Evolutionary conservation across 2,329 filamentous ascomycete genomes (phyloP).

Genomic region (Xenosphaeropsis pyriputrescens): DNA sequence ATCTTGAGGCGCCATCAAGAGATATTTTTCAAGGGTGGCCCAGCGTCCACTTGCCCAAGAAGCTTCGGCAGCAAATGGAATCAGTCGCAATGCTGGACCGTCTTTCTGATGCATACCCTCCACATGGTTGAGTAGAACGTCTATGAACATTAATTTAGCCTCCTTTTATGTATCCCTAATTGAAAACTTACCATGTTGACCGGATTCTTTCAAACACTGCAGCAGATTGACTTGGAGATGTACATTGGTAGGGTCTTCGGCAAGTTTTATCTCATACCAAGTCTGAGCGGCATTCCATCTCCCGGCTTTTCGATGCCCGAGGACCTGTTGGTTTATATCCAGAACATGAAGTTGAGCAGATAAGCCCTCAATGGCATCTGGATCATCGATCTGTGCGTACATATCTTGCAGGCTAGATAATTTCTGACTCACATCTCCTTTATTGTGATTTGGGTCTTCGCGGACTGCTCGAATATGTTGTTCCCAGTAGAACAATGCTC

Average conservation of each 20-base stretch:
- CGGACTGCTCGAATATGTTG: constrained; percentile 57
- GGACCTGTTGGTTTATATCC: constrained; percentile 85
- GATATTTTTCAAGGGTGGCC: constrained; percentile 56
- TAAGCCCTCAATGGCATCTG: constrained; percentile 89
- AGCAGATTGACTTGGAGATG: constrained; percentile 74
- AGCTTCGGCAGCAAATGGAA: constrained; percentile 80
- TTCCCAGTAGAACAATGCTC: constrained; percentile 89
- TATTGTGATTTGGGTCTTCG: constrained; percentile 18
- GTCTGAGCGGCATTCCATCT: constrained; percentile 90
- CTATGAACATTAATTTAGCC: constrained; percentile 25
- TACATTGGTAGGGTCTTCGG: constrained; percentile 60
- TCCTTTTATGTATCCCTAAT: constrained; percentile 3
- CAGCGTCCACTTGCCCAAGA: constrained; percentile 83
- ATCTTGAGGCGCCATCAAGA: constrained; percentile 29
- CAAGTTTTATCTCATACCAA: constrained; percentile 89
- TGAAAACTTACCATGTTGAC: constrained; percentile 60
- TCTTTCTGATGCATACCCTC: constrained; percentile 49
- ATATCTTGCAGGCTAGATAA: constrained; percentile 70
- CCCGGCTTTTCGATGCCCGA: constrained; percentile 85
- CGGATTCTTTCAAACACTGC: constrained; percentile 85
- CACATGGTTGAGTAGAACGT: constrained; percentile 75
- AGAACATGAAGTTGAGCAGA: constrained; percentile 74
- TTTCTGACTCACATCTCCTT: constrained; percentile 22
- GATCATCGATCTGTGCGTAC: constrained; percentile 95
- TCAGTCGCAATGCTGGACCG: constrained; percentile 42